Evolutionary conservation across 495 filamentous ascomycete genomes (phyloP).

Genomic region (Ascodesmis nigricans): DNA sequence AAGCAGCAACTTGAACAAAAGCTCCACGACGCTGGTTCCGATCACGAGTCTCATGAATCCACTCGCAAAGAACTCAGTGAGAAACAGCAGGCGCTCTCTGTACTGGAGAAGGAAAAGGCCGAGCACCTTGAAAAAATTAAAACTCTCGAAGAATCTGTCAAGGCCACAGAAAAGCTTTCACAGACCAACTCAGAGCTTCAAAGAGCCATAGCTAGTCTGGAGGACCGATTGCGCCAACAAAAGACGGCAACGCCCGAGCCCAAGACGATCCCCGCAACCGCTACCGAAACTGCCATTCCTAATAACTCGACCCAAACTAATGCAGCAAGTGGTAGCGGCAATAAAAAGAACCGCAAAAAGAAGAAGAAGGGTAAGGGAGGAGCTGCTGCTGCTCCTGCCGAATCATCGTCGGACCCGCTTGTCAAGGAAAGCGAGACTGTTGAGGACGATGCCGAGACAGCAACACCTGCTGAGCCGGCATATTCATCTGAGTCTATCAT

Average conservation of each 20-base stretch:
- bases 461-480: not conserved
- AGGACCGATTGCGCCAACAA: no score
- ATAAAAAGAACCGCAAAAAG: slow-evolving; percentile 75
- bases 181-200: not conserved
- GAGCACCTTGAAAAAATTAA: not conserved
- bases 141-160: not conserved
- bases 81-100: slow-evolving; percentile 2
- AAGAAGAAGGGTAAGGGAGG: slow-evolving; percentile 55
- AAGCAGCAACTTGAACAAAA: slow-evolving; percentile 1
- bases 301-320: slow-evolving; percentile 2
- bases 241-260: not conserved
- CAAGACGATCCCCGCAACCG: slow-evolving; percentile 2
- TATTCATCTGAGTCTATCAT: slow-evolving; percentile 13
- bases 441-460: slow-evolving; percentile 10
- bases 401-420: slow-evolving; percentile 19
- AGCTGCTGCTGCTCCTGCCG: slow-evolving; percentile 28
- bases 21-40: not conserved
- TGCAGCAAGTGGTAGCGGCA: slow-evolving; percentile 19
- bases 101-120: slow-evolving; percentile 19
- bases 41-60: no score
- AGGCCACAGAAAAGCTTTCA: not conserved
- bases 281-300: slow-evolving; percentile 9
- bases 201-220: no score
- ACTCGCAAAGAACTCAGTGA: slow-evolving; percentile 10
- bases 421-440: slow-evolving; percentile 19